phyloP scores from a whole-genome alignment of 768 basidiomycete species.

The Pisolithus microcarpus region DNA sequence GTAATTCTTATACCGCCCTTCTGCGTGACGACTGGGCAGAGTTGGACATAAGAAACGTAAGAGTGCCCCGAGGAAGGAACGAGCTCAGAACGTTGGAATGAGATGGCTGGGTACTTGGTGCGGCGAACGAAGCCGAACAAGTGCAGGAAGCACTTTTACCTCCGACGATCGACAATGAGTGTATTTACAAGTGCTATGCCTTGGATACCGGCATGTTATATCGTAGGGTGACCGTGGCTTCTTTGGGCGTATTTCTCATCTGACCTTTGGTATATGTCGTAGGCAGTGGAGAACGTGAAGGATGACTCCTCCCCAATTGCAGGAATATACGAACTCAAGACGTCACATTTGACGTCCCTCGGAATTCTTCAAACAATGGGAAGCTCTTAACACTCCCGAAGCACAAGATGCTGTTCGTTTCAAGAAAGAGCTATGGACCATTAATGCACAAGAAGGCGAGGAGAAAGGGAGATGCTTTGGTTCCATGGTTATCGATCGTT shows the following conservation, averaged over 20 bases:
- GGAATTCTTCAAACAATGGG: slow-evolving; percentile 89
- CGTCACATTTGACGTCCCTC: slow-evolving; percentile 63
- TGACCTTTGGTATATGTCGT: background rate
- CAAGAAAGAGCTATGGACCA: slow-evolving; percentile 90
- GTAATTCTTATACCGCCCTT: slow-evolving; percentile 42
- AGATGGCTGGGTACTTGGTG: slow-evolving; percentile 73
- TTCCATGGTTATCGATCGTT: slow-evolving; percentile 61
- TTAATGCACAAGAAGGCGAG: slow-evolving; percentile 75
- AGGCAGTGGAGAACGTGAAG: slow-evolving; percentile 65
- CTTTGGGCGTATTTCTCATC: background rate
- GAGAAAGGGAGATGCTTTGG: slow-evolving; percentile 77
- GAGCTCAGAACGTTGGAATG: too few species aligned
- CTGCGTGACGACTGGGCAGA: slow-evolving; percentile 76
- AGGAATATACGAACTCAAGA: slow-evolving; percentile 70
- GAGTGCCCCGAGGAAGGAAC: slow-evolving; percentile 70
- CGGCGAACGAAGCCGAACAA: slow-evolving; percentile 31
- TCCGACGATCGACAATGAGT: slow-evolving; percentile 75
- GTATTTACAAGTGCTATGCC: slow-evolving; percentile 76
- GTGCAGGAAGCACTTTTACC: slow-evolving; percentile 63
- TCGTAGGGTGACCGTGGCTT: slow-evolving; percentile 52
- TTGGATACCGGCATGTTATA: slow-evolving; percentile 92
- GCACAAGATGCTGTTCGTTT: slow-evolving; percentile 82
- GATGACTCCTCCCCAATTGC: slow-evolving; percentile 49
- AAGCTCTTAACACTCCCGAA: slow-evolving; percentile 73
- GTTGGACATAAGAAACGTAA: slow-evolving; percentile 53